Conservation (phyloP, 768 basidiomycete species). For the Termitomyces sp. region DNA sequence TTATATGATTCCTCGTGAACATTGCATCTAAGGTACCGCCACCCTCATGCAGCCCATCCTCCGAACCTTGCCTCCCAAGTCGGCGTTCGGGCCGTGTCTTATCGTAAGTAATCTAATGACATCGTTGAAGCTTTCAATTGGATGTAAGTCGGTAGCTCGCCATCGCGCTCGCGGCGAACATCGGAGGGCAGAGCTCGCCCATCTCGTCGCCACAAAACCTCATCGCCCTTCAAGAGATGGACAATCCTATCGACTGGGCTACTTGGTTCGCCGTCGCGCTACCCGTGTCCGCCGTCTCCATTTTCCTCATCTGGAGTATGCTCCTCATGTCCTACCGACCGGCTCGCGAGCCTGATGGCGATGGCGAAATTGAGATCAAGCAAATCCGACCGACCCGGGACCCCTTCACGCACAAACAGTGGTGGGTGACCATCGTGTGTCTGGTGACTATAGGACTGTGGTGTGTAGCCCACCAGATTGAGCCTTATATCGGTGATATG, state of each 20-base stretch:
- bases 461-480: constrained; percentile 83
- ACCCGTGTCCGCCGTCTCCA: constrained; percentile 84
- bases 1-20: not conserved
- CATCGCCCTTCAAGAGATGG: constrained; percentile 88
- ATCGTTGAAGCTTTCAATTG: not conserved
- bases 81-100: constrained; percentile 85
- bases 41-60: constrained; percentile 73
- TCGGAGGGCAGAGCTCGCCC: constrained; percentile 95
- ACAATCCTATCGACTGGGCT: constrained; percentile 81
- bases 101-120: constrained; percentile 62
- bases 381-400: constrained; percentile 84
- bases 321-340: constrained; percentile 83
- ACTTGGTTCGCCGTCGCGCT: constrained; percentile 93
- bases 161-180: constrained; percentile 97
- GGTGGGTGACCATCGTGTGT: constrained; percentile 85
- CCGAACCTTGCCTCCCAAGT: constrained; percentile 82
- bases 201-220: constrained; percentile 98
- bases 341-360: constrained; percentile 65
- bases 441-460: constrained; percentile 83
- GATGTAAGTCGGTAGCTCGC: constrained; percentile 58
- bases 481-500: constrained; percentile 88
- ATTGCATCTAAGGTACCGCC: constrained; percentile 7
- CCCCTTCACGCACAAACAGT: constrained; percentile 79
- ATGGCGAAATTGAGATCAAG: constrained; percentile 80
- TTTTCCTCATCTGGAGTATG: constrained; percentile 89